Percentiles rank a stretch among this genome's conserved stretches.
Conservation (phyloP, 148 eudicot species). For the Spergularia bocconei region DNA sequence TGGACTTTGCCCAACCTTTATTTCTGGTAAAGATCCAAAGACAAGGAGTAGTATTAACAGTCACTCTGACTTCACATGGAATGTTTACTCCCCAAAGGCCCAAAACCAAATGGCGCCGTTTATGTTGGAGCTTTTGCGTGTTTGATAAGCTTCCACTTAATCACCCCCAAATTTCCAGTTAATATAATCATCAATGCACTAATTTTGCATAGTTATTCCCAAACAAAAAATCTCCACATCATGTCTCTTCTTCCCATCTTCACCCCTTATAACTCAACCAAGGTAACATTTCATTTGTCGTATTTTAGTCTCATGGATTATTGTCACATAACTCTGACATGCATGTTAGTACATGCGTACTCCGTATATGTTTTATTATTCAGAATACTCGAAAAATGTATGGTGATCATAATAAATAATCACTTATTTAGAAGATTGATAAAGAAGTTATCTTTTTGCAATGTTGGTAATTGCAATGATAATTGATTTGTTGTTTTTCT, state of each 20-base stretch:
- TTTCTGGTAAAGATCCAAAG: background rate
- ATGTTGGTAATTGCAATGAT: background rate
- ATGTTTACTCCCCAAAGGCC: background rate
- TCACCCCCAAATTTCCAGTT: constrained; percentile 1
- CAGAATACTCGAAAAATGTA: background rate
- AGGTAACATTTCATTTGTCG: constrained; percentile 24
- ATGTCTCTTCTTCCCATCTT: constrained; percentile 27
- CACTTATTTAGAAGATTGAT: background rate
- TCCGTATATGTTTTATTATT: too few relatives aligned
- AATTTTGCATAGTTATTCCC: background rate
- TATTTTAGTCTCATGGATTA: background rate
- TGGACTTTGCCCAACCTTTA: constrained; percentile 5
- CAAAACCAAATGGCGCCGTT: constrained; percentile 18
- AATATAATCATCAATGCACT: background rate
- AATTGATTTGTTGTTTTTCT: background rate
- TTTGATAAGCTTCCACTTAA: constrained; percentile 24
- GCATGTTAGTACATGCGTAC: too few relatives aligned
- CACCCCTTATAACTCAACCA: constrained; percentile 26
- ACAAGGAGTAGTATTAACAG: background rate
- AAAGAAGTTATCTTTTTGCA: background rate
- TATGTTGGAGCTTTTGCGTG: constrained; percentile 16
- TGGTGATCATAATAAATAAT: background rate
- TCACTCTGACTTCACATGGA: constrained; percentile 24
- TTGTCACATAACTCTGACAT: background rate
- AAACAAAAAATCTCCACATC: background rate